These are phyloP conservation scores for Aegilops sharonensis DNA, from an alignment of 176 grass and related monocot genomes.

Conservation along the genomic window DNA sequence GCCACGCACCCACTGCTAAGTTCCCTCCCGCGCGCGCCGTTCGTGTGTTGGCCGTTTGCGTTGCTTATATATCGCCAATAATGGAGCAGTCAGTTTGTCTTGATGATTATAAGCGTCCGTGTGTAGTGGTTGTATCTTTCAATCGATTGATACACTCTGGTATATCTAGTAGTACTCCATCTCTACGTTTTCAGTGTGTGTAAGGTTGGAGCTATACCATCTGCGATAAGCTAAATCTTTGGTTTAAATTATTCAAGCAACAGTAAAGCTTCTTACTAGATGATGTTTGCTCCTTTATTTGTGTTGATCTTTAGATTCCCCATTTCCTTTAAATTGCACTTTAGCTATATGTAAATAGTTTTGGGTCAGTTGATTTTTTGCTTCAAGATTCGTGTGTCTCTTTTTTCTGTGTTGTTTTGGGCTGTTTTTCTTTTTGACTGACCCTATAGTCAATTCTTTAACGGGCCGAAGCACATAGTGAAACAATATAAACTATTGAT, in stretches of 20 bases:
- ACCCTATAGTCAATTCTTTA: too few species aligned
- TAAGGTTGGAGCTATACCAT: background rate
- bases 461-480: too few species aligned
- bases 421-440: too few species aligned
- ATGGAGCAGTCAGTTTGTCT: too few species aligned
- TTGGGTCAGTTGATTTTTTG: too few species aligned
- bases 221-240: background rate
- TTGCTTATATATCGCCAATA: too few species aligned
- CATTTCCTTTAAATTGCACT: background rate
- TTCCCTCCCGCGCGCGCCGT: background rate
- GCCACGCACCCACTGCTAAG: background rate
- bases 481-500: too few species aligned
- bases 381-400: too few species aligned
- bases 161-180: background rate
- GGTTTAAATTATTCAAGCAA: background rate
- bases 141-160: background rate
- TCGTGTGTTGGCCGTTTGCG: background rate
- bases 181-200: background rate
- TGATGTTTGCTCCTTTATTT: background rate
- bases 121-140: background rate
- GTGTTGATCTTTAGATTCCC: background rate
- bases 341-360: too few species aligned
- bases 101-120: too few species aligned
- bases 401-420: too few species aligned
- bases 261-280: too few species aligned